Conservation (phyloP, 2,329 filamentous ascomycete genomes). For the Aciculosporium take region DNA sequence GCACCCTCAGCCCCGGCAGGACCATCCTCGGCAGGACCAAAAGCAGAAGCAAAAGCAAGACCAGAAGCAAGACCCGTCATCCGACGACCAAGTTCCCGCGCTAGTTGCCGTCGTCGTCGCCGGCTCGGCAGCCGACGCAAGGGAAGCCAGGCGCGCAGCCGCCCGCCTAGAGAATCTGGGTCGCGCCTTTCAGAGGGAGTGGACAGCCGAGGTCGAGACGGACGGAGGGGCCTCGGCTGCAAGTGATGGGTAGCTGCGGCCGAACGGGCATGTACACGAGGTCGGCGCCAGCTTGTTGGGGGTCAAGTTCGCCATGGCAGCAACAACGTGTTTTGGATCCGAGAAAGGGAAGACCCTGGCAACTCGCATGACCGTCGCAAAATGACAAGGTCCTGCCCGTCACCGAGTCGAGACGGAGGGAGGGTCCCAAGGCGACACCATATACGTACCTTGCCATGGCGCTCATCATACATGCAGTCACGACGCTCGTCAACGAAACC, state of each 20-base stretch:
- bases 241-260: no score
- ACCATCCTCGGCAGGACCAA: background rate
- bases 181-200: constrained; percentile 39
- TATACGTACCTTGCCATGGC: no score
- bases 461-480: no score
- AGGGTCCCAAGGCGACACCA: no score
- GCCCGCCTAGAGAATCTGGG: constrained; percentile 39
- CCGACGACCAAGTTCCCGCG: constrained; percentile 30
- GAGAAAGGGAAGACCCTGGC: no score
- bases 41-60: background rate
- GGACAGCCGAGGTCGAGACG: constrained; percentile 22
- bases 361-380: no score
- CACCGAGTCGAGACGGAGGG: no score
- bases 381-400: no score
- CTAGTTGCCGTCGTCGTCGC: constrained; percentile 42
- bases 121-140: constrained; percentile 28
- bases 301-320: no score
- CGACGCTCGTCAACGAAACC: no score
- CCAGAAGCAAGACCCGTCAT: constrained; percentile 1
- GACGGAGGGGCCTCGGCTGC: no score
- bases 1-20: background rate
- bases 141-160: constrained; percentile 38
- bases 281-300: background rate
- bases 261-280: background rate
- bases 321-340: no score